phyloP scores from a whole-genome alignment of 106 monocot species.

The Platanthera zijinensis region DNA sequence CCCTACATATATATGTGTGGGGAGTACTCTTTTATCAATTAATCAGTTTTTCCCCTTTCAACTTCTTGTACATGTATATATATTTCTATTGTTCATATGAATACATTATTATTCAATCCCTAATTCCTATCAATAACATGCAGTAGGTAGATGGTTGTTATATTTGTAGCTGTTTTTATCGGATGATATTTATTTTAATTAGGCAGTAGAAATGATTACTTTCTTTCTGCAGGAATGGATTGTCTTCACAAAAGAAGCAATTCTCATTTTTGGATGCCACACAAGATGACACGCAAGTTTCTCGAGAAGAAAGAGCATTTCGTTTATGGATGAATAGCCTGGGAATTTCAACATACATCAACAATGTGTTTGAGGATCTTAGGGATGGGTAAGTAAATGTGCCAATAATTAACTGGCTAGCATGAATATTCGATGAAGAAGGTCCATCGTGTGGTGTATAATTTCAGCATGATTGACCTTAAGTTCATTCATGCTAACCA shows the following conservation, averaged over 20 bases:
- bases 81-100: no score
- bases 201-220: background rate
- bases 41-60: no score
- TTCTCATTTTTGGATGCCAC: constrained; percentile 53
- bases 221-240: constrained; percentile 55
- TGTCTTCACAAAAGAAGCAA: constrained; percentile 62
- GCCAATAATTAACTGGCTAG: background rate
- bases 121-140: no score
- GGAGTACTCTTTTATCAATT: no score
- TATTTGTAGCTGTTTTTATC: background rate
- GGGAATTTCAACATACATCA: constrained; percentile 72
- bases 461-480: no score
- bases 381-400: constrained; percentile 63
- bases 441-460: background rate
- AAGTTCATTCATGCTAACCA: no score
- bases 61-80: no score
- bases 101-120: no score
- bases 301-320: constrained; percentile 79
- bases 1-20: no score
- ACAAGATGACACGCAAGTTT: constrained; percentile 61
- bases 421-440: constrained; percentile 2
- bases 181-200: background rate
- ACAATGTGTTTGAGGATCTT: constrained; percentile 87
- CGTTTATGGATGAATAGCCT: constrained; percentile 83
- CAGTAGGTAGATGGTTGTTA: background rate